Percentiles rank a stretch among this genome's conserved stretches.
phyloP scores from a whole-genome alignment of 768 basidiomycete species.

The Lactarius hengduanensis region DNA sequence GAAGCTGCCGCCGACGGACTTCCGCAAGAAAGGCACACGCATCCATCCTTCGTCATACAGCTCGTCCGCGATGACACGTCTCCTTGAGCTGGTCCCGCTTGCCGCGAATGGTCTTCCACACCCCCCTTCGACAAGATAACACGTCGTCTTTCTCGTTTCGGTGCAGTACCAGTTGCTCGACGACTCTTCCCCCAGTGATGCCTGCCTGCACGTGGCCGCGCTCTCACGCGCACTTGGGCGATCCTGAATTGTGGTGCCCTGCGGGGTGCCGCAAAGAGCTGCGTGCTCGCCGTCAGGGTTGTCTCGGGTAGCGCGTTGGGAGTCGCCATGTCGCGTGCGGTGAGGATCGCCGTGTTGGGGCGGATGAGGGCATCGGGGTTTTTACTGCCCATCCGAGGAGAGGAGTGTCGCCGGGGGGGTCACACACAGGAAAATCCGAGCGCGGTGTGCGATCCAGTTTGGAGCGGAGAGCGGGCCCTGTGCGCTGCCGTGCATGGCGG shows the following conservation, averaged over 20 bases:
- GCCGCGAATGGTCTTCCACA: constrained; percentile 14
- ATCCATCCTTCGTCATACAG: constrained; percentile 9
- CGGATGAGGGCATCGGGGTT: constrained; percentile 13
- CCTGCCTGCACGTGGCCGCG: constrained; percentile 16
- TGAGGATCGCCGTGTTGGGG: constrained; percentile 12
- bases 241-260: constrained; percentile 16
- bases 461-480: constrained; percentile 26
- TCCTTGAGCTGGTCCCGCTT: constrained; percentile 20
- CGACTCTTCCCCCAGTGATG: constrained; percentile 2
- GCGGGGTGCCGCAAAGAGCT: constrained; percentile 27
- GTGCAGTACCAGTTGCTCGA: constrained; percentile 5
- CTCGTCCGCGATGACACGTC: constrained; percentile 16
- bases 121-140: constrained; percentile 6
- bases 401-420: constrained; percentile 12
- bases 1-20: constrained; percentile 23
- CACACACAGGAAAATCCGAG: constrained; percentile 13
- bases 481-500: constrained; percentile 5
- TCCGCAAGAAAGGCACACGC: constrained; percentile 7
- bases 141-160: not conserved
- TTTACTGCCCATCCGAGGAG: not conserved
- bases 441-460: constrained; percentile 1
- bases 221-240: constrained; percentile 8
- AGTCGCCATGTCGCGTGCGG: constrained; percentile 21
- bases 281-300: constrained; percentile 23
- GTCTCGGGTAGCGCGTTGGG: constrained; percentile 11